phyloP scores from a whole-genome alignment of 768 basidiomycete species.

The Panaeolus cyanescens region DNA sequence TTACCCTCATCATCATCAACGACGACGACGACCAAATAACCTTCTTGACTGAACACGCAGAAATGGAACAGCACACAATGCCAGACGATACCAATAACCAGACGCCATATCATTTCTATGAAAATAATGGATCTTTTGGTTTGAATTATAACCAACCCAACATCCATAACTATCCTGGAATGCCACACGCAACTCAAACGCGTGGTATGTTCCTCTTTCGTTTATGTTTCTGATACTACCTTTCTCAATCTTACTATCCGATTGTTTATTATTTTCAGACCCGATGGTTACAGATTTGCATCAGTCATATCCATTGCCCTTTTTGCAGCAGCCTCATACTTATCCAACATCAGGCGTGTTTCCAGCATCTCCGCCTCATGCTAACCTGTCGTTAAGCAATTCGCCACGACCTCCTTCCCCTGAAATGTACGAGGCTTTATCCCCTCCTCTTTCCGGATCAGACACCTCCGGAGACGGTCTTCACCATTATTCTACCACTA shows the following conservation, averaged over 20 bases:
- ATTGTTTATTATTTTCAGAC: conserved; percentile 54
- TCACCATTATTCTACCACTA: conserved; percentile 73
- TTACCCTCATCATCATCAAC: conserved; percentile 28
- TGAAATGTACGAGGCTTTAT: conserved; percentile 82
- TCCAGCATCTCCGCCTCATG: conserved; percentile 66
- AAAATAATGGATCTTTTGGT: conserved; percentile 45
- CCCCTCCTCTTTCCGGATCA: conserved; percentile 86
- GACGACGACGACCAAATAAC: conserved; percentile 20
- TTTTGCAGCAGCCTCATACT: conserved; percentile 69
- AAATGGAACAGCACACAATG: conserved; percentile 52
- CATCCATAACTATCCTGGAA: conserved; percentile 60
- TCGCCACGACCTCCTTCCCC: conserved; percentile 79
- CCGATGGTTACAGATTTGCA: conserved; percentile 70
- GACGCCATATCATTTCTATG: conserved; percentile 52
- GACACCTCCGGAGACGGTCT: conserved; percentile 85
- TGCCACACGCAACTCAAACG: conserved; percentile 63
- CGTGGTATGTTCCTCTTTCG: conserved; percentile 61
- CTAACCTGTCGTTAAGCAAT: conserved; percentile 59
- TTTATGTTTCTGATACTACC: conserved; percentile 36
- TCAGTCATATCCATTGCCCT: conserved; percentile 48
- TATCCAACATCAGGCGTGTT: conserved; percentile 61
- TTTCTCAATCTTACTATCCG: conserved; percentile 69
- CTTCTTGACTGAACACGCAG: conserved; percentile 19
- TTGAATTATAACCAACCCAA: conserved; percentile 49
- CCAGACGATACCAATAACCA: conserved; percentile 48